Percentiles rank a stretch among this genome's conserved stretches.
These are phyloP conservation scores for Dothideomycetes sp. DNA, from an alignment of 2,329 filamentous ascomycete species.

Conservation along the genomic window DNA sequence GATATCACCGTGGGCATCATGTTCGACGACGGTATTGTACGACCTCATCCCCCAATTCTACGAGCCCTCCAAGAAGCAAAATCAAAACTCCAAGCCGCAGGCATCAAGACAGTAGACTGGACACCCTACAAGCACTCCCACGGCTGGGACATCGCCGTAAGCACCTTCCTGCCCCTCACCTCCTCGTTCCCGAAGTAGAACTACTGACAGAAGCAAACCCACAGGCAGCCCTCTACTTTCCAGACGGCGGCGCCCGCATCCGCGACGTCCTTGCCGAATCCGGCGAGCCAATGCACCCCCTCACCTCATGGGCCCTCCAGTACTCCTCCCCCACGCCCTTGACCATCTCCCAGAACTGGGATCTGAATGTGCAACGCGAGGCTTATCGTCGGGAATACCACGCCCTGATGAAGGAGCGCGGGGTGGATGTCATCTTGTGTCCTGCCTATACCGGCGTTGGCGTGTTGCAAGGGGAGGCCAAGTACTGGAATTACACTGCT, in stretches of 20 bases:
- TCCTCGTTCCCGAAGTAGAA: no score
- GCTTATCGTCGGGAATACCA: slow-evolving; percentile 23
- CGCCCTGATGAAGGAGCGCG: slow-evolving; percentile 25
- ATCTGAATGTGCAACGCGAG: slow-evolving; percentile 20
- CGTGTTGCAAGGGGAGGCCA: slow-evolving; percentile 17
- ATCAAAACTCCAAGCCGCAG: slow-evolving; percentile 7
- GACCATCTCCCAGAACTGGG: slow-evolving; percentile 5
- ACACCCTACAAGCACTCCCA: slow-evolving; percentile 37
- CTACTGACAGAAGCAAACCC: no score
- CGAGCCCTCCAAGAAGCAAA: slow-evolving; percentile 20
- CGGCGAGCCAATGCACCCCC: slow-evolving; percentile 17
- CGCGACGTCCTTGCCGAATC: slow-evolving; percentile 36
- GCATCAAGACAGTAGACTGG: slow-evolving; percentile 32
- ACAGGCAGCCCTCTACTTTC: slow-evolving; percentile 41
- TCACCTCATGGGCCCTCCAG: slow-evolving; percentile 2
- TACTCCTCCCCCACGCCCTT: slow-evolving; percentile 1
- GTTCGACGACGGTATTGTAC: slow-evolving; percentile 45
- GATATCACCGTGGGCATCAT: slow-evolving; percentile 42
- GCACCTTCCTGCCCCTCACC: not conserved
- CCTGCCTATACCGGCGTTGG: slow-evolving; percentile 27
- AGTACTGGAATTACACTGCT: slow-evolving; percentile 17
- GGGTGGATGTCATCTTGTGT: slow-evolving; percentile 25
- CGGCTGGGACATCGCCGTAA: slow-evolving; percentile 34
- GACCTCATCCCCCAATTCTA: slow-evolving; percentile 23
- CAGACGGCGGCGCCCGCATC: slow-evolving; percentile 41